Base-by-base conservation (phyloP, 140 eudicot genomes). In the Bidens hawaiensis region DNA sequence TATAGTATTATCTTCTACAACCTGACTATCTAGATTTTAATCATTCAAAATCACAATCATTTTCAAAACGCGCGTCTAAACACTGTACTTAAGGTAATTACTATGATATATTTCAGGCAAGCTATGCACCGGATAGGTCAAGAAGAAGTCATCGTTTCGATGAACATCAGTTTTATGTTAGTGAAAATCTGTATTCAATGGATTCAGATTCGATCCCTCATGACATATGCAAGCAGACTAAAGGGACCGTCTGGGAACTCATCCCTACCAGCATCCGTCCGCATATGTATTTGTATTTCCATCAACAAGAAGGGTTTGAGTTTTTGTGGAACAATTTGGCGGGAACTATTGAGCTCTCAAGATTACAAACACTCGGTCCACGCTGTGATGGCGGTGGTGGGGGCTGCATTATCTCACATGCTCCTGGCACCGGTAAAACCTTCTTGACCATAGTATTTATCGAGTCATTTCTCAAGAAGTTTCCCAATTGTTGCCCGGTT, bases 371-470 rank as follows among this genome's bases (percentile, higher is more conserved):
- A 38, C 53, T 9, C 0, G 50, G 30, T 43, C 52, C 64, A 6
- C 21, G 28, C 30, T 67, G 68, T 10, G 64, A 33, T 19, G 88
- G 88, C 17, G 60, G 60, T 26, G 94, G 95, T 3, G 90, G 95
- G 12, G 95, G 97, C 12, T 90, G 97, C 81, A 81, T 86, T 48
- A 86, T 86, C 12, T 90, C 95, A 14, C 95, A 90, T 65, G 94
- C 97, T 45, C 97, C 94, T 0, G 95, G 95, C 6, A 83, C 97
- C 0, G 97, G 94, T 0, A 90, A 90, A 65, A 86, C 97, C 30
- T 82, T 83, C 3, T 42, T 90, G 50, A 76, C 94, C 5, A 73
- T 77, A 13, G 79, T 79, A n/a, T 90, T 90, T 30, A 18, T 86
- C 0, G 82, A 77, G 25, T 62, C 82, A 0, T 86, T 65, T 57